phyloP scores from a whole-genome alignment of 176 grass and related monocot genomes.

The Carex kokanica region DNA sequence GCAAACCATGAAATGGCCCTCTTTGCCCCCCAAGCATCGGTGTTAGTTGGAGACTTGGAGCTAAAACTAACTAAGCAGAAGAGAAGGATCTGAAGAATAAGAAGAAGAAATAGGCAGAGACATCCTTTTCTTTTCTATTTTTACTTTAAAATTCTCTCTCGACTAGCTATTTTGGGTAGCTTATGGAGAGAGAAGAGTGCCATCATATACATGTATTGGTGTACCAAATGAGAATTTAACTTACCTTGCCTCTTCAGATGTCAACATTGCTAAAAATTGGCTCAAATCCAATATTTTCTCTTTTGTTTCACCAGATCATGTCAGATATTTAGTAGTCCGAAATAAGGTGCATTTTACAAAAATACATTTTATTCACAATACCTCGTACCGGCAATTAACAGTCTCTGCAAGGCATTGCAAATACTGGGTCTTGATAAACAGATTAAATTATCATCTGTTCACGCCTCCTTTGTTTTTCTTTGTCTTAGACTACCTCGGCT shows the following conservation, averaged over 20 bases:
- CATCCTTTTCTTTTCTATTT: conserved; percentile 5
- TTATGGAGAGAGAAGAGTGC: background rate
- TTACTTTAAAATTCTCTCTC: background rate
- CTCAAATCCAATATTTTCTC: conserved; percentile 39
- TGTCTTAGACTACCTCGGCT: conserved; percentile 45
- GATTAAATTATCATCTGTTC: conserved; percentile 53
- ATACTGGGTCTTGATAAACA: conserved; percentile 32
- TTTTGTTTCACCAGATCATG: conserved; percentile 24
- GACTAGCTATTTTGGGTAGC: no score
- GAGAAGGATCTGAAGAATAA: conserved; percentile 21
- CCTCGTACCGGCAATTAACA: conserved; percentile 59
- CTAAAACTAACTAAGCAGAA: conserved; percentile 2
- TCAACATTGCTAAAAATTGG: conserved; percentile 41
- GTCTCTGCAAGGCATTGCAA: conserved; percentile 52
- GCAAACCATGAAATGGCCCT: conserved; percentile 93
- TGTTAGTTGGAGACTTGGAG: background rate
- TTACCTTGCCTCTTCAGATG: conserved; percentile 38
- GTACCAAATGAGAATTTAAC: conserved; percentile 76
- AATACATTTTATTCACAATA: conserved; percentile 50
- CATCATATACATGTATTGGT: conserved; percentile 23
- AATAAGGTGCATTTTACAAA: conserved; percentile 61
- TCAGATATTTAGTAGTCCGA: conserved; percentile 53
- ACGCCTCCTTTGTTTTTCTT: conserved; percentile 56
- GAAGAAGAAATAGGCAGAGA: conserved; percentile 21
- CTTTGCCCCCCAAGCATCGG: conserved; percentile 69